Percentiles rank a stretch among this genome's conserved stretches.
Conservation (phyloP, 1,284 basidiomycete genomes). For the Apiotrichum montevideense region DNA sequence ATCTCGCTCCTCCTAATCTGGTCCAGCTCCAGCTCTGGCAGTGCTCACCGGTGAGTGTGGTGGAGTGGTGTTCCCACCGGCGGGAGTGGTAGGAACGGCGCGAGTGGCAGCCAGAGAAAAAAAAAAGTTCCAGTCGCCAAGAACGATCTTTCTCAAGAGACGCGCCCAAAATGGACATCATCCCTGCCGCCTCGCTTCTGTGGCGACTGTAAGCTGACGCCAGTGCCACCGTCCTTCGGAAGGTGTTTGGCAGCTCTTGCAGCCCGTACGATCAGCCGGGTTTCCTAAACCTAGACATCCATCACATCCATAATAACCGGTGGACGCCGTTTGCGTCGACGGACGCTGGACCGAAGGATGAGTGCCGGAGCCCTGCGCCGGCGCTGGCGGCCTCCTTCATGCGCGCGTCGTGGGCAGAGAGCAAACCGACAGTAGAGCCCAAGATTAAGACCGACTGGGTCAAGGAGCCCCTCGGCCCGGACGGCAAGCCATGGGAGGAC, state of each 20-base stretch:
- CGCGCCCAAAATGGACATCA: no score
- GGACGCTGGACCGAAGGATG: not conserved
- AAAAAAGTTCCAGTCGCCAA: no score
- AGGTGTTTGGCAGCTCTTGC: not conserved
- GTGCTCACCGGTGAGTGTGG: no score
- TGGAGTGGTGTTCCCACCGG: no score
- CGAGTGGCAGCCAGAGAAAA: no score
- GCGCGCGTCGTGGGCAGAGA: conserved; percentile 3
- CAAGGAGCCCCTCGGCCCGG: not conserved
- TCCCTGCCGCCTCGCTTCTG: no score
- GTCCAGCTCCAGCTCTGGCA: no score
- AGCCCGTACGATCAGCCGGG: conserved; percentile 4
- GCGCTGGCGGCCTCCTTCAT: conserved; percentile 9
- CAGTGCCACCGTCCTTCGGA: no score
- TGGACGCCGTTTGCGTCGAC: conserved; percentile 12
- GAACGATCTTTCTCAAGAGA: no score
- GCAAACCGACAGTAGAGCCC: not conserved
- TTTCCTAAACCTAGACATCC: not conserved
- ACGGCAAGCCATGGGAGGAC: conserved; percentile 16
- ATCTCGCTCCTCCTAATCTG: no score
- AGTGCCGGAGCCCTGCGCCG: conserved; percentile 1
- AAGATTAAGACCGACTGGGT: not conserved
- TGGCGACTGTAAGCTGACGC: no score
- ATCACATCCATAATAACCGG: conserved; percentile 13
- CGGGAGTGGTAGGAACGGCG: no score